Base-by-base conservation (phyloP, 257 asterid species). In the Plectranthus barbatus region DNA sequence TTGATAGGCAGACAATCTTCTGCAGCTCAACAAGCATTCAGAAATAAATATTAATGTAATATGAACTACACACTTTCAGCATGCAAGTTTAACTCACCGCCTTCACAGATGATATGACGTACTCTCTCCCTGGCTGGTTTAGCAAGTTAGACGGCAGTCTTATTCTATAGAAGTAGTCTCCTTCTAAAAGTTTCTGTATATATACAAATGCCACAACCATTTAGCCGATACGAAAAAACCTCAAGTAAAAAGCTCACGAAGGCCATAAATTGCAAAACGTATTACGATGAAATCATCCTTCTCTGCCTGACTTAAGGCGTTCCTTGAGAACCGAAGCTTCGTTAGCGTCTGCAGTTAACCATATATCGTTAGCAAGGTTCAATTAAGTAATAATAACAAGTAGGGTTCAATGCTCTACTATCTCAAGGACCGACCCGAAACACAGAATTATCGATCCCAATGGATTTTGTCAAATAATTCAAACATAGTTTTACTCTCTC, bases 291-390 rank as follows among this genome's bases (percentile, higher is more conserved):
- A 90, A 72, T 74, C 73, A 59, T 84, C 84, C 84, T 85, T 87
- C 67, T 90, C 94, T 15, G 79, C 52, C 72, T 77, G 90, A 68
- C 79, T 77, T 34, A 93, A 77, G 64, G 58, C 83, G 52, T 76
- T 72, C 83, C 99, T 85, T 12, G 96, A 80, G 83, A 93, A 90
- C 50, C 99, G 87, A 65, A 93, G 97, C 88, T 93, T 93, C 33
- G 97, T 86, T 33, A 93, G 95, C 0, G 89, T 93, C 97, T 93
- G 96, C 40, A 48, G 57, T 8, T 26, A 26, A 69, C 26, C 55
- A 48, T 23, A 24, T 24, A 18, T 45, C 37, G n/a, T n/a, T n/a
- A n/a, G 64, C 67, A 20, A 72, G 39, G 24, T n/a, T 72, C 17
- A 9, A 13, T 33, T 23, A 44, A 10, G 60, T 8, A 67, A 18